Conservation (phyloP, 257 asterid genomes). For the Petunia axillaris region DNA sequence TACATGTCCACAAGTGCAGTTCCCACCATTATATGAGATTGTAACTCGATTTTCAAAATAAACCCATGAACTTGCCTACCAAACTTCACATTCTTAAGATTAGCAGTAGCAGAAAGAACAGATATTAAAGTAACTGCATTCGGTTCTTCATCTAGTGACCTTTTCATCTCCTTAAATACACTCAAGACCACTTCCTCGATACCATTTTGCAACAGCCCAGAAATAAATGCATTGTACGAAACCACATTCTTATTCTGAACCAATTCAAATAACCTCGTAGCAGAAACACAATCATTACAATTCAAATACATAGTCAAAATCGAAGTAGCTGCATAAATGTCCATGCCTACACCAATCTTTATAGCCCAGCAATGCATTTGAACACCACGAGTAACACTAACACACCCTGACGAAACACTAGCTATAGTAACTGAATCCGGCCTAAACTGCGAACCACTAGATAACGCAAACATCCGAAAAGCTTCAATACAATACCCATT, state of each 20-base stretch:
- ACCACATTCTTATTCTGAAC: constrained; percentile 58
- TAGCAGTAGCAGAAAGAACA: constrained; percentile 69
- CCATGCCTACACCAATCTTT: constrained; percentile 71
- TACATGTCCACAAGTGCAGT: constrained; percentile 84
- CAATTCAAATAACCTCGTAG: constrained; percentile 54
- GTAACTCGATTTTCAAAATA: constrained; percentile 45
- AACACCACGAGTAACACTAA: constrained; percentile 41
- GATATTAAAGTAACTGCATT: constrained; percentile 61
- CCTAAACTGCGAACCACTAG: constrained; percentile 37
- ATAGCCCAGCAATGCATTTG: constrained; percentile 77
- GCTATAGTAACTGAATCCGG: constrained; percentile 75
- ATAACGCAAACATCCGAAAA: constrained; percentile 44
- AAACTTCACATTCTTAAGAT: constrained; percentile 49
- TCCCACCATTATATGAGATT: constrained; percentile 54
- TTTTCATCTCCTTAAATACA: constrained; percentile 66
- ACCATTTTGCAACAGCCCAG: constrained; percentile 71
- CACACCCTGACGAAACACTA: constrained; percentile 58
- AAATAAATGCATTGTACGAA: constrained; percentile 73
- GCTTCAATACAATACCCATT: constrained; percentile 56
- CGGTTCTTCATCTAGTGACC: constrained; percentile 45
- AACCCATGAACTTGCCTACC: constrained; percentile 82
- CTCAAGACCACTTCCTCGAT: constrained; percentile 46
- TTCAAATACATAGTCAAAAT: constrained; percentile 72
- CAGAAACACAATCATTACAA: constrained; percentile 54
- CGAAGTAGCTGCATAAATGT: constrained; percentile 63